Percentiles rank a stretch among this genome's conserved stretches.
Conservation (phyloP, 345 rosid species). For the Trapa bicornis region DNA sequence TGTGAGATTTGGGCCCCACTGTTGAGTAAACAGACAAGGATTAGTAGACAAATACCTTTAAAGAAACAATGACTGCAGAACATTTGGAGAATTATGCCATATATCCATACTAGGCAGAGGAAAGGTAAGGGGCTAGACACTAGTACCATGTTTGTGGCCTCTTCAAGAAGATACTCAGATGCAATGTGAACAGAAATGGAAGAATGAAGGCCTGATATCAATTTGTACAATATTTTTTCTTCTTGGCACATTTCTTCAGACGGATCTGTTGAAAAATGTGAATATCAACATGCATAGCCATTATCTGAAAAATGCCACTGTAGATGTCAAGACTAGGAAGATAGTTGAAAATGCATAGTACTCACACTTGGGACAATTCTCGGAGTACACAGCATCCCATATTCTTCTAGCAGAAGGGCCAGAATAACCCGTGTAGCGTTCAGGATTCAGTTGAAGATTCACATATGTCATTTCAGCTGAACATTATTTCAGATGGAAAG, state of each 20-base stretch:
- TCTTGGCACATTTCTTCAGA: slow-evolving; percentile 71
- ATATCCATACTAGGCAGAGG: neutral
- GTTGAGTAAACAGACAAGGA: slow-evolving; percentile 13
- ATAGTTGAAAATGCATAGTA: slow-evolving; percentile 3
- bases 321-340: neutral
- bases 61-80: neutral
- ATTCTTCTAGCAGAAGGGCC: slow-evolving; percentile 93
- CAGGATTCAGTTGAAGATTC: slow-evolving; percentile 80
- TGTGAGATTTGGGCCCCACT: slow-evolving; percentile 92
- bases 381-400: slow-evolving; percentile 91
- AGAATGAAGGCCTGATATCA: slow-evolving; percentile 95
- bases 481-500: slow-evolving; percentile 3
- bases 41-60: neutral
- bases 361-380: slow-evolving; percentile 85
- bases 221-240: slow-evolving; percentile 71
- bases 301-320: neutral
- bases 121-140: neutral
- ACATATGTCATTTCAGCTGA: slow-evolving; percentile 89
- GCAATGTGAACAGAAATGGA: slow-evolving; percentile 88
- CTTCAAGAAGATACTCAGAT: slow-evolving; percentile 80
- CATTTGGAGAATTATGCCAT: neutral
- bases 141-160: slow-evolving; percentile 47
- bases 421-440: slow-evolving; percentile 74
- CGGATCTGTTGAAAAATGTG: slow-evolving; percentile 33
- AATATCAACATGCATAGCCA: neutral